These are phyloP conservation scores for Pseudogymnoascus sp. DNA, from an alignment of 2,329 filamentous ascomycete species.

Conservation along the genomic window DNA sequence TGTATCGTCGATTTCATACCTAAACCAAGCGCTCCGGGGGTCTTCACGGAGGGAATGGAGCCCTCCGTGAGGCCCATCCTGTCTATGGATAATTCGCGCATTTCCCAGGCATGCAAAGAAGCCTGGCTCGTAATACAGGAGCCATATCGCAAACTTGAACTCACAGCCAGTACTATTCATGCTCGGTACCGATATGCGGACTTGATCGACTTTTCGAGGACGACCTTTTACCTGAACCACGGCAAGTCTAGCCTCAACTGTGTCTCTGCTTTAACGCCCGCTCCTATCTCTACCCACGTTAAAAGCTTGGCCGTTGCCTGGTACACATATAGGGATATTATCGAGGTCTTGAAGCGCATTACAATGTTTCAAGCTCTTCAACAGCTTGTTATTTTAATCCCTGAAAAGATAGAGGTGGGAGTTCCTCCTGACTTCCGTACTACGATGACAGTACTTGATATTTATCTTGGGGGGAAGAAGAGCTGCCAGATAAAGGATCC, in stretches of 20 bases:
- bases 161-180: not conserved
- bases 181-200: not conserved
- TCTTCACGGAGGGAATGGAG: not conserved
- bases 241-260: not conserved
- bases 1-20: constrained; percentile 13
- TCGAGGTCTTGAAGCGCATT: not conserved
- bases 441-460: not conserved
- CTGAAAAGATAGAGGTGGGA: not conserved
- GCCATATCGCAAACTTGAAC: not conserved
- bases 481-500: not conserved
- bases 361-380: not conserved
- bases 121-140: not conserved
- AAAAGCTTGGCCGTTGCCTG: not conserved
- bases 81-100: not conserved
- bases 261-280: not conserved
- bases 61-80: not conserved
- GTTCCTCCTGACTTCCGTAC: not conserved
- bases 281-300: not conserved
- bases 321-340: not conserved
- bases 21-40: not conserved
- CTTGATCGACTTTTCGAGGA: not conserved
- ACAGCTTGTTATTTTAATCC: not conserved
- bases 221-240: not conserved
- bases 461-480: not conserved
- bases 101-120: not conserved